phyloP scores from a whole-genome alignment of 129 eudicot species.

The Flaveria bidentis region DNA sequence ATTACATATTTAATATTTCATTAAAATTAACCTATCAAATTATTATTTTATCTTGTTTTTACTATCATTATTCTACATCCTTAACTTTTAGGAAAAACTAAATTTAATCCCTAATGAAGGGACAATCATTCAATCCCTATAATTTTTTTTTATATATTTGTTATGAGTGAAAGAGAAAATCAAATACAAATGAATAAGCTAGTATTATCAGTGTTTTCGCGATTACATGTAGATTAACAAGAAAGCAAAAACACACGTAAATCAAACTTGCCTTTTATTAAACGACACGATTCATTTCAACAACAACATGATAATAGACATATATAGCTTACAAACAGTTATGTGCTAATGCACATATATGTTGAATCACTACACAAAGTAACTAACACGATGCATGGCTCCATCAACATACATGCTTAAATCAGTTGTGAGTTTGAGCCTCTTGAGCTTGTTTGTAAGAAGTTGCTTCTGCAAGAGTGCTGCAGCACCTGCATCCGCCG shows the following conservation, averaged over 20 bases:
- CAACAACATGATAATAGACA: neutral
- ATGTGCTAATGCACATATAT: neutral
- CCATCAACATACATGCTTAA: neutral
- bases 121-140: too few species aligned
- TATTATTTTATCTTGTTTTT: too few species aligned
- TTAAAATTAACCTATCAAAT: too few species aligned
- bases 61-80: too few species aligned
- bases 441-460: constrained; percentile 31
- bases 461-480: constrained; percentile 31
- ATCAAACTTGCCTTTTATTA: neutral
- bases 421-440: constrained; percentile 29
- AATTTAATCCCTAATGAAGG: too few species aligned
- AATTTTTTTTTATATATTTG: too few species aligned
- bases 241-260: neutral
- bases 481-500: constrained; percentile 37
- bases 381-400: constrained; percentile 6
- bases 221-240: too few species aligned
- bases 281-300: neutral
- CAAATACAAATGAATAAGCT: too few species aligned
- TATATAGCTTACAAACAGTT: neutral
- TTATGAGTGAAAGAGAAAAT: too few species aligned
- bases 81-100: too few species aligned
- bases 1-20: too few species aligned
- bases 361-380: neutral
- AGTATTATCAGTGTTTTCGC: too few species aligned